phyloP scores from a whole-genome alignment of 139 green algal genomes.

The Volvox reticuliferus region DNA sequence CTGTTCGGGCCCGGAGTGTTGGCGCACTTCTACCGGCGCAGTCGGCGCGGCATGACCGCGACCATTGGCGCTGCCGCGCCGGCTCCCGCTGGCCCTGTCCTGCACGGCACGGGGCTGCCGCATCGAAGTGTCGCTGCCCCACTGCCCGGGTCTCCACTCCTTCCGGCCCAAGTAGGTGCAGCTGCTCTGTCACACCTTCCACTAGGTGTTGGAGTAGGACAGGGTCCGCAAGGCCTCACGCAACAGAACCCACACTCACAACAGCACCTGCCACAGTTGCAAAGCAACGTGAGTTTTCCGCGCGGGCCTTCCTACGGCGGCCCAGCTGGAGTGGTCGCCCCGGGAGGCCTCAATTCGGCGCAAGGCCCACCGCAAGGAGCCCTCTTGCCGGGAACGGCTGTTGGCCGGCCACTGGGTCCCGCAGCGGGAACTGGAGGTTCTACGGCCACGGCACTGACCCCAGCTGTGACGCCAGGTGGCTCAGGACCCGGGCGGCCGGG shows the following conservation, averaged over 20 bases:
- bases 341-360: not conserved
- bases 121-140: not conserved
- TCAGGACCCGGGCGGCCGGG: slow-evolving; percentile 10
- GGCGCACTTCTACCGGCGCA: slow-evolving; percentile 39
- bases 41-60: slow-evolving; percentile 2
- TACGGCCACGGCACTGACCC: not conserved
- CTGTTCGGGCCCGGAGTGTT: slow-evolving; percentile 35
- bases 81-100: not conserved
- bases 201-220: not conserved
- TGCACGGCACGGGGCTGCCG: not conserved
- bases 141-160: not conserved
- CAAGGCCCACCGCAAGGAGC: not conserved
- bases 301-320: not conserved
- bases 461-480: slow-evolving; percentile 2
- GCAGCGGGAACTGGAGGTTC: no score
- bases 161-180: not conserved
- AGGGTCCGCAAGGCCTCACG: not conserved
- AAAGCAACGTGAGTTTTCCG: not conserved
- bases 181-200: not conserved
- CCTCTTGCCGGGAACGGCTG: not conserved
- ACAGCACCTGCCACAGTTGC: not conserved
- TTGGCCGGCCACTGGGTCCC: not conserved
- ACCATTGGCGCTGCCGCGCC: not conserved
- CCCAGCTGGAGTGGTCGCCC: not conserved
- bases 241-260: not conserved